These are phyloP conservation scores for Ambrosia artemisiifolia DNA, from an alignment of 129 eudicot genomes.

Conservation along the genomic window DNA sequence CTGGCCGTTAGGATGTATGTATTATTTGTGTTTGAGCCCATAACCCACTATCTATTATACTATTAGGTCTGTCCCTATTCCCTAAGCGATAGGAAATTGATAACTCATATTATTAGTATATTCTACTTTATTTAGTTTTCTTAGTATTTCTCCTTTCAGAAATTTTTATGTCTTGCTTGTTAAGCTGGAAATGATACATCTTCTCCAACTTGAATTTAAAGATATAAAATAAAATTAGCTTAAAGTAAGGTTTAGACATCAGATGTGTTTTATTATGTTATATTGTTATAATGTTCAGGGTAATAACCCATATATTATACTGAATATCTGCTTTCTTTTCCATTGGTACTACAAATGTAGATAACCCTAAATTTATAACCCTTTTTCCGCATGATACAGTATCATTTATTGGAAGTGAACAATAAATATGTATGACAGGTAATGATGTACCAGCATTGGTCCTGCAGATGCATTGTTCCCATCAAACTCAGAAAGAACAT, in stretches of 20 bases:
- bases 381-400: conserved; percentile 6
- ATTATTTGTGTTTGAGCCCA: no score
- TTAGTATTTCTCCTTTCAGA: no score
- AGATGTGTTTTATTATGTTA: neutral
- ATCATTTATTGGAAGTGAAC: neutral
- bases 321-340: neutral
- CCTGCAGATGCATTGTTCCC: conserved; percentile 74
- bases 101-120: no score
- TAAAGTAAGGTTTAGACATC: neutral
- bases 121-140: no score
- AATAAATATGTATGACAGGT: neutral
- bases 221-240: conserved; percentile 6
- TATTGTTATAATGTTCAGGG: neutral
- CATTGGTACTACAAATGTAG: neutral
- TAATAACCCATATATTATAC: neutral
- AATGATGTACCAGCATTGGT: conserved; percentile 78
- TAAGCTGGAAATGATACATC: no score
- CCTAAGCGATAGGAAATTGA: no score
- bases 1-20: no score
- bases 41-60: no score
- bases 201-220: neutral
- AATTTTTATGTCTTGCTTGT: no score
- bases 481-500: conserved; percentile 89
- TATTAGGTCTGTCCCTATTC: no score
- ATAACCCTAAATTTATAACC: neutral